phyloP scores from a whole-genome alignment of 1,284 basidiomycete genomes.

The Papiliotrema laurentii region DNA sequence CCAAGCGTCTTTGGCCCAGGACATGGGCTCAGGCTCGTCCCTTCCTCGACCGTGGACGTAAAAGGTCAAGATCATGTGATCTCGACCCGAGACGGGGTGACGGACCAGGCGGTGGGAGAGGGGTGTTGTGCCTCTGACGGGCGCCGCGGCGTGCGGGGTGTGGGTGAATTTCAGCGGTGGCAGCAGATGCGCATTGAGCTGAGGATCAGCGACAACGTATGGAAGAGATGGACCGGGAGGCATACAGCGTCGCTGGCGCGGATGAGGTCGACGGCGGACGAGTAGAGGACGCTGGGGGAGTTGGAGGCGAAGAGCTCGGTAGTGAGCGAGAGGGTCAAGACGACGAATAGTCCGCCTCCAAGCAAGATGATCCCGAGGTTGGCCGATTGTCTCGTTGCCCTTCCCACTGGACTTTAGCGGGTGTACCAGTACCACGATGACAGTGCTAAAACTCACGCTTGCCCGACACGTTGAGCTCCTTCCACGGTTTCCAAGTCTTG shows the following conservation, averaged over 20 bases:
- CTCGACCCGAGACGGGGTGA: slow-evolving; percentile 39
- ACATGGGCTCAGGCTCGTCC: slow-evolving; percentile 38
- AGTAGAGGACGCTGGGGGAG: slow-evolving; percentile 84
- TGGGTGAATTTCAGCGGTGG: slow-evolving; percentile 47
- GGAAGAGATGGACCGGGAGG: not conserved
- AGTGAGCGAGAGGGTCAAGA: slow-evolving; percentile 77
- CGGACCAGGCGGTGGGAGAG: slow-evolving; percentile 35
- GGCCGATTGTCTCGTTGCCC: slow-evolving; percentile 71
- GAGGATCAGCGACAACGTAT: not conserved
- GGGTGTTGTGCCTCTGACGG: slow-evolving; percentile 40
- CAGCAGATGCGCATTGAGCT: slow-evolving; percentile 45
- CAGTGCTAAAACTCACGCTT: slow-evolving; percentile 59
- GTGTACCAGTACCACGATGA: not conserved
- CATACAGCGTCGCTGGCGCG: slow-evolving; percentile 64
- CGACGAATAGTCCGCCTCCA: slow-evolving; percentile 72
- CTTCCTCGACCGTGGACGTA: slow-evolving; percentile 45
- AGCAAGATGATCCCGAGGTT: slow-evolving; percentile 78
- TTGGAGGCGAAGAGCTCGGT: slow-evolving; percentile 89
- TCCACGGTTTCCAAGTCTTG: slow-evolving; percentile 58
- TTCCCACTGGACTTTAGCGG: slow-evolving; percentile 55
- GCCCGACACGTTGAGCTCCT: slow-evolving; percentile 70
- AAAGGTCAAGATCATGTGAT: slow-evolving; percentile 47
- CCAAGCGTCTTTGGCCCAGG: slow-evolving; percentile 22
- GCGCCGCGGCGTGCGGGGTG: slow-evolving; percentile 38
- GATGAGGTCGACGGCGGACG: slow-evolving; percentile 78